Percentiles rank a stretch among this genome's conserved stretches.
Conservation (phyloP, 2,329 filamentous ascomycete genomes). For the Hysterium pulicare region DNA sequence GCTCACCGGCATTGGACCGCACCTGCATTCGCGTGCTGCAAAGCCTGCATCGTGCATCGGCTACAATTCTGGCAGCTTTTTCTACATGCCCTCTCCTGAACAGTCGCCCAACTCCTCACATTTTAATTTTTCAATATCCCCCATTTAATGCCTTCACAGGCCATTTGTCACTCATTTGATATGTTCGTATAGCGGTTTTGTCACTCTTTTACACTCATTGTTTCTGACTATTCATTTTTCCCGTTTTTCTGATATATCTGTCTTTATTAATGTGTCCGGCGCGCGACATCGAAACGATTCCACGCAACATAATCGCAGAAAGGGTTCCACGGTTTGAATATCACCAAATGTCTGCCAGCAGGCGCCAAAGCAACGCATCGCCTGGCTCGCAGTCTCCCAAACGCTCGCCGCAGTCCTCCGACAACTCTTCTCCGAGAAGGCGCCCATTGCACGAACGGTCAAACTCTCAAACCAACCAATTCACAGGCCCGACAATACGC, state of each 20-base stretch:
- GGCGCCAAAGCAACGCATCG: no score
- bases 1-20: background rate
- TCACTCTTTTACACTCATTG: constrained; percentile 31
- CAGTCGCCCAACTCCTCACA: constrained; percentile 26
- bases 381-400: constrained; percentile 28
- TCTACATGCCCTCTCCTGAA: constrained; percentile 23
- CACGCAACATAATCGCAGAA: no score
- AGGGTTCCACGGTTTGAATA: no score
- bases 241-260: constrained; percentile 17
- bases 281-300: no score
- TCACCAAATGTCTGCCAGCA: no score
- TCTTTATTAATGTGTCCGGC: no score
- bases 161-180: constrained; percentile 33
- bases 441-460: constrained; percentile 38
- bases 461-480: constrained; percentile 35
- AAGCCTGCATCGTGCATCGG: constrained; percentile 20
- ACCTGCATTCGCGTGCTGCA: constrained; percentile 32
- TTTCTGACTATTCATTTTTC: constrained; percentile 18
- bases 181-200: constrained; percentile 33
- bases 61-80: constrained; percentile 21
- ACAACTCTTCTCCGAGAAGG: constrained; percentile 30
- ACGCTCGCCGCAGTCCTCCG: constrained; percentile 28
- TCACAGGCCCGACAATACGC: constrained; percentile 38
- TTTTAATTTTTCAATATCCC: constrained; percentile 24
- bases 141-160: constrained; percentile 33